Percentiles rank a stretch among this genome's conserved stretches.
Evolutionary conservation across 768 basidiomycete species (phyloP).

Genomic region (Rubroboletus satanas): DNA sequence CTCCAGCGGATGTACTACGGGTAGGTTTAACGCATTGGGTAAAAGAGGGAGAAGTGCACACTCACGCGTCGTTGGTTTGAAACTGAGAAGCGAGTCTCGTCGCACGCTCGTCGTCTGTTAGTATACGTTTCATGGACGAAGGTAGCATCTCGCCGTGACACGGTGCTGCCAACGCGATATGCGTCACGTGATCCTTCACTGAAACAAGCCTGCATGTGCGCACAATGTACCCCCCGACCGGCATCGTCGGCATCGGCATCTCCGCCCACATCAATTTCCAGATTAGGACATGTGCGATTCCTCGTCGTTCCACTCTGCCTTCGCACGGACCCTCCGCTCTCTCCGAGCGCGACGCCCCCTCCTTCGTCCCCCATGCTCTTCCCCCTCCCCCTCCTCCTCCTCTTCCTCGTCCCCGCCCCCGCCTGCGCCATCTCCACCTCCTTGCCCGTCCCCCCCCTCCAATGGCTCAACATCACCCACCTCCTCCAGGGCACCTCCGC

Average conservation of each 20-base stretch:
- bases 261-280: constrained; percentile 6
- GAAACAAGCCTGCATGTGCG: background rate
- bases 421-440: constrained; percentile 51
- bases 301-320: constrained; percentile 10
- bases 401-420: constrained; percentile 19
- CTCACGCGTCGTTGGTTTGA: constrained; percentile 26
- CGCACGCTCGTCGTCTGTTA: constrained; percentile 32
- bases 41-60: constrained; percentile 10
- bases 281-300: constrained; percentile 9
- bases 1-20: constrained; percentile 40
- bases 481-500: constrained; percentile 50
- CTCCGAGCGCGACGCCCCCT: constrained; percentile 21
- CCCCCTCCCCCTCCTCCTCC: constrained; percentile 6
- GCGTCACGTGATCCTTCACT: constrained; percentile 3
- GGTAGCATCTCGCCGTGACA: background rate
- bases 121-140: constrained; percentile 33
- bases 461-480: constrained; percentile 67
- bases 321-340: constrained; percentile 24
- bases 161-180: background rate
- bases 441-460: constrained; percentile 41
- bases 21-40: constrained; percentile 8
- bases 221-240: constrained; percentile 4
- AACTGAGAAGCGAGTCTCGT: constrained; percentile 21
- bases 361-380: background rate
- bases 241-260: constrained; percentile 11